Conservation (phyloP, 2,329 filamentous ascomycete species). For the Botryotinia globosa region DNA sequence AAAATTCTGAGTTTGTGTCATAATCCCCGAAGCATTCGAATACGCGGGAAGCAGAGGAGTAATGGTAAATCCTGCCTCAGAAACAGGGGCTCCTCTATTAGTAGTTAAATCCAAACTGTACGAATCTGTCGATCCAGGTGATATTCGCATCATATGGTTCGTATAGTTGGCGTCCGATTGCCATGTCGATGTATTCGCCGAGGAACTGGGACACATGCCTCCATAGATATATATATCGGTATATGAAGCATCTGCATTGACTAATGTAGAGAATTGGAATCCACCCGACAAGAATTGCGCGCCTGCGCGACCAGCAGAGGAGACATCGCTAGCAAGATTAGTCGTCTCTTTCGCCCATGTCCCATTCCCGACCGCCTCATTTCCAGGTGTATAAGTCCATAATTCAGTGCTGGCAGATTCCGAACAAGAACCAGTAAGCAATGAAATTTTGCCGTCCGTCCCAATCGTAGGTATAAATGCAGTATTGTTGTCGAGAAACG, state of each 20-base stretch:
- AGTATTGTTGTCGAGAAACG: conserved; percentile 57
- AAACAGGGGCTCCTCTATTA: conserved; percentile 58
- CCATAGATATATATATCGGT: conserved; percentile 58
- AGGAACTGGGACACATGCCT: conserved; percentile 75
- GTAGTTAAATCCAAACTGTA: conserved; percentile 49
- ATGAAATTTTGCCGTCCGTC: conserved; percentile 64
- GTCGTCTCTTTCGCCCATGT: conserved; percentile 52
- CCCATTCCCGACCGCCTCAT: conserved; percentile 47
- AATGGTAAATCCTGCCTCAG: conserved; percentile 84
- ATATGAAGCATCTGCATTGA: conserved; percentile 33
- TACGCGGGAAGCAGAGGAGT: conserved; percentile 70
- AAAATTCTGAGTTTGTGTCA: conserved; percentile 73
- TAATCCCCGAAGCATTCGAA: conserved; percentile 61
- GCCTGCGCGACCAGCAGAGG: conserved; percentile 41
- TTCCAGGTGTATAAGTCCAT: conserved; percentile 63
- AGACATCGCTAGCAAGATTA: conserved; percentile 38
- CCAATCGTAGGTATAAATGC: conserved; percentile 69
- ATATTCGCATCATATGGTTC: conserved; percentile 70
- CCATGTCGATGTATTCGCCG: conserved; percentile 52
- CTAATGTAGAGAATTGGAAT: conserved; percentile 36
- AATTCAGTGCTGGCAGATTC: conserved; percentile 52
- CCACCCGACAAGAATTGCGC: conserved; percentile 56
- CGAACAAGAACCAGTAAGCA: conserved; percentile 72
- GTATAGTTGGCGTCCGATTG: conserved; percentile 72
- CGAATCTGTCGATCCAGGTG: conserved; percentile 41